Evolutionary conservation across 2,329 filamentous ascomycete species (phyloP).

Genomic region (Cryphonectria parasitica): DNA sequence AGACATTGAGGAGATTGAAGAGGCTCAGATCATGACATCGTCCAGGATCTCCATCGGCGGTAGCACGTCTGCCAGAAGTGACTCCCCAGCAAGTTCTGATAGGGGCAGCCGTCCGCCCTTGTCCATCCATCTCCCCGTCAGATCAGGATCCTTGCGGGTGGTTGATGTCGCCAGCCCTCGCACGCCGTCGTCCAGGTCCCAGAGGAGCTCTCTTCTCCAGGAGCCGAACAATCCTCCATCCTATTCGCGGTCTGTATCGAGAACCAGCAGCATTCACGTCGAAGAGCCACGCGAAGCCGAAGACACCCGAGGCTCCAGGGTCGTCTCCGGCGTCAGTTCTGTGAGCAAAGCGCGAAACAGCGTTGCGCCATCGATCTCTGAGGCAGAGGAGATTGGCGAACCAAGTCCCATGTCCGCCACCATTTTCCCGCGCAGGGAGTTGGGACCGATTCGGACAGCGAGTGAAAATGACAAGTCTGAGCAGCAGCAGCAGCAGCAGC

Average conservation of each 20-base stretch:
- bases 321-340: slow-evolving; percentile 14
- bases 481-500: slow-evolving; percentile 7
- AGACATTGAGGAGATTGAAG: slow-evolving; percentile 53
- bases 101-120: slow-evolving; percentile 37
- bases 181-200: slow-evolving; percentile 53
- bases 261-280: slow-evolving; percentile 46
- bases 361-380: slow-evolving; percentile 44
- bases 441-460: slow-evolving; percentile 12
- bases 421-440: slow-evolving; percentile 16
- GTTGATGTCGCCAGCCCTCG: slow-evolving; percentile 59
- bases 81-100: slow-evolving; percentile 55
- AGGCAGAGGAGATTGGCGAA: slow-evolving; percentile 12
- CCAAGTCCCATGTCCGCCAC: slow-evolving; percentile 11
- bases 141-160: slow-evolving; percentile 58
- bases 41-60: slow-evolving; percentile 51
- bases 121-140: slow-evolving; percentile 44
- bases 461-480: slow-evolving; percentile 12
- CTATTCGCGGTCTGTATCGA: slow-evolving; percentile 46
- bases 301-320: slow-evolving; percentile 20
- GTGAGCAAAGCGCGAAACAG: slow-evolving; percentile 30
- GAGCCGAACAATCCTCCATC: slow-evolving; percentile 42
- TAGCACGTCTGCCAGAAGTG: slow-evolving; percentile 50
- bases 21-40: slow-evolving; percentile 61
- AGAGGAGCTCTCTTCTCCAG: slow-evolving; percentile 51
- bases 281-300: slow-evolving; percentile 43